phyloP scores from a whole-genome alignment of 192 early-diverging fungal genomes.

The Piromyces finnis region DNA sequence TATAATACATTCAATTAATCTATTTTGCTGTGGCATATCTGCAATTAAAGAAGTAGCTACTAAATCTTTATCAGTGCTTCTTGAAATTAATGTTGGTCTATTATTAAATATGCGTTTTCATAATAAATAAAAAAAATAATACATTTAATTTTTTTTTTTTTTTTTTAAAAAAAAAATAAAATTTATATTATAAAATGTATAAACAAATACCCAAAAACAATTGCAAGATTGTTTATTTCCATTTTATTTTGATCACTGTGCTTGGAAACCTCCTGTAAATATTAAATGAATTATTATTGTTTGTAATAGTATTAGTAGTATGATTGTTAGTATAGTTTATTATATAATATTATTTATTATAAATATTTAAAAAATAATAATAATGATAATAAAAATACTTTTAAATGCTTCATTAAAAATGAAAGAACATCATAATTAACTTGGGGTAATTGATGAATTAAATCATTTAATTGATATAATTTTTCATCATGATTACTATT shows the following conservation, averaged over 20 bases:
- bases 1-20: not conserved
- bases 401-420: not conserved
- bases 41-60: not conserved
- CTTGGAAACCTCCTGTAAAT: not conserved
- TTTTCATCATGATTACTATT: not conserved
- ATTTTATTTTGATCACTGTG: not conserved
- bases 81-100: not conserved
- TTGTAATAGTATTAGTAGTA: no score
- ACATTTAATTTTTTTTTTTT: no score
- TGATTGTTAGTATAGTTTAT: no score
- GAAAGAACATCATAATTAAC: not conserved
- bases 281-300: no score
- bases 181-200: no score
- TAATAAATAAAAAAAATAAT: no score
- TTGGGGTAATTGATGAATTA: not conserved
- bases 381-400: not conserved
- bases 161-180: no score
- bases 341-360: no score
- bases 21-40: not conserved
- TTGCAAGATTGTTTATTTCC: not conserved
- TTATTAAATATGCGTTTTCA: no score
- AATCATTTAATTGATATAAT: not conserved
- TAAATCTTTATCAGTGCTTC: not conserved
- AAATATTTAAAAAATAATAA: no score
- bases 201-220: not conserved